phyloP scores from a whole-genome alignment of 179 eudicot species.

The Silene noctiflora region DNA sequence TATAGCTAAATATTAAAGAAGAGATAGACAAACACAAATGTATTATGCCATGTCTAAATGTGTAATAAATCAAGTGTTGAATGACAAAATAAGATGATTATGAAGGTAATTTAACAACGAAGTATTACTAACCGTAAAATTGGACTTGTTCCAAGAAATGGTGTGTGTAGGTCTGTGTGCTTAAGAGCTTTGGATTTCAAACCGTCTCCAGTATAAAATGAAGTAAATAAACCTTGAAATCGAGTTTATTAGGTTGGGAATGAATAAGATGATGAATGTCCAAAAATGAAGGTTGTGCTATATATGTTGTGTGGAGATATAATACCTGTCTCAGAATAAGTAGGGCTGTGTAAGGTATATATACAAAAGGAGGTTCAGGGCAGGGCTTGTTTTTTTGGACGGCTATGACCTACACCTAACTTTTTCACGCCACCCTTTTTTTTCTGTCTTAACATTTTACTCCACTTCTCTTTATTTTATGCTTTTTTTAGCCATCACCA shows the following conservation, averaged over 20 bases:
- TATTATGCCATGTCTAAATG: no score
- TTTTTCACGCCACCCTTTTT: constrained; percentile 53
- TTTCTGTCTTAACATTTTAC: constrained; percentile 31
- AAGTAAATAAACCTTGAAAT: not conserved
- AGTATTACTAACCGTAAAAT: not conserved
- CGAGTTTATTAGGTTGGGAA: not conserved
- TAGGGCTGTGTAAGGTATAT: constrained; percentile 2
- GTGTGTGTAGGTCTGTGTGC: not conserved
- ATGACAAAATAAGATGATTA: no score
- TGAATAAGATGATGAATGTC: not conserved
- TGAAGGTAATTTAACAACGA: not conserved
- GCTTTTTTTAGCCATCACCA: no score
- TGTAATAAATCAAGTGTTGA: no score
- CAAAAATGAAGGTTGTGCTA: constrained; percentile 14
- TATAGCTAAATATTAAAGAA: no score
- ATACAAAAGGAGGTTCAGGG: not conserved
- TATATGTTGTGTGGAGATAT: constrained; percentile 60
- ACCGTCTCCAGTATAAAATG: not conserved
- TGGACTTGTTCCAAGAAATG: not conserved
- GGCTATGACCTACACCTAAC: constrained; percentile 48
- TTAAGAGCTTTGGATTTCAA: not conserved
- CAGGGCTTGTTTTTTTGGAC: constrained; percentile 43
- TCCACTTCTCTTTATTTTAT: constrained; percentile 2
- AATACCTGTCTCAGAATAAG: constrained; percentile 35
- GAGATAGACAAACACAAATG: no score